Base-by-base conservation (phyloP, 202 grass and related monocot species). In the Carex sylvatica region DNA sequence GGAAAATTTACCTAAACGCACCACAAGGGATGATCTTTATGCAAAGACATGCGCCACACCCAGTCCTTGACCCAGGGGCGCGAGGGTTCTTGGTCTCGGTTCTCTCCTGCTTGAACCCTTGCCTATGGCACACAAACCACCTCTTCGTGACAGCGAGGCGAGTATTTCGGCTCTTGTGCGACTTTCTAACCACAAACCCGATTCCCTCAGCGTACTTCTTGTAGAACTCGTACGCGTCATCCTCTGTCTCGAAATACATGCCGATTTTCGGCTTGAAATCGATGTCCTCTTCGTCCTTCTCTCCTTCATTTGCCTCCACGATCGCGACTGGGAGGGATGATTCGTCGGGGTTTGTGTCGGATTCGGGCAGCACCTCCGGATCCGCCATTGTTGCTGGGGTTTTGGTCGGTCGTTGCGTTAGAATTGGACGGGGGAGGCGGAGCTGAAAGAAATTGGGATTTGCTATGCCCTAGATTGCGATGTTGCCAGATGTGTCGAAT, bases 221-320 rank as follows among this genome's bases (percentile, higher is more conserved):
- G 87, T 94, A 94, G 70, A 91, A 94, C 89, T 94, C 89, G 85
- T 91, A 94, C 1, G 92, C 89, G 51, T 94, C 92, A 49, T 94
- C 92, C 85, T 94, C 92, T 67, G 92, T 91, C 85, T 88, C 89
- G 76, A 94, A 94, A 83, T 78, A 91, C 92, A 91, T 94, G 11
- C 92, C 92, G 23, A 88, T 60, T 38, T 31, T 55, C 61, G 92
- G 92, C 80, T 82, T 82, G 24, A 65, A 30, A 69, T 80, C 78
- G 61, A 22, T 9, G 4, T 81, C 79, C 5, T 81, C 59, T 15
- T 66, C 78, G 22, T 49, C 59, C 18, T 66, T 49, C 1, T 67
- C 79, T 26, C 44, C 63, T 54, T 69, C 61, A 52, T 82, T 68
- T 11, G 36, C 60, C 13, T 82, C 80, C 20, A 28, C 26, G n/a